These are phyloP conservation scores for Xylaria sp. DNA, from an alignment of 2,329 filamentous ascomycete genomes.

Conservation along the genomic window DNA sequence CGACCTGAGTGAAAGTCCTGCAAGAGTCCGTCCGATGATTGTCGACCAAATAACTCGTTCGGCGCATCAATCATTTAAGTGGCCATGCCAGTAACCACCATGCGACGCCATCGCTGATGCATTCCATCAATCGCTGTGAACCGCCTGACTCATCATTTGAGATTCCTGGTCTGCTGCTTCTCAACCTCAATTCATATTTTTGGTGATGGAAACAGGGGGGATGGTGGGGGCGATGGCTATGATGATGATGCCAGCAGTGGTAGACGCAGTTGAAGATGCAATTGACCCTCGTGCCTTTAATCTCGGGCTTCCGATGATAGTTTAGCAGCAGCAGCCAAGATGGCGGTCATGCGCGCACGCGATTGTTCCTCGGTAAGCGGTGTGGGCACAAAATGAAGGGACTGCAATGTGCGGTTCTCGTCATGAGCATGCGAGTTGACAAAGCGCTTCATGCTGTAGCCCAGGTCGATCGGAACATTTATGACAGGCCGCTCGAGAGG, in stretches of 20 bases:
- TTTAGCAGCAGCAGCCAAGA: slow-evolving; percentile 16
- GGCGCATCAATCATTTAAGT: too few species aligned
- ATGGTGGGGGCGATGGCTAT: neutral
- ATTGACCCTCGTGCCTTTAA: neutral
- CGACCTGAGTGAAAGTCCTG: too few species aligned
- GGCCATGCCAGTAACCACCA: too few species aligned
- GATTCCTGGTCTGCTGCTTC: too few species aligned
- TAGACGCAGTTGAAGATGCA: neutral
- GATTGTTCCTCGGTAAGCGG: slow-evolving; percentile 29
- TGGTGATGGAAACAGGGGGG: too few species aligned
- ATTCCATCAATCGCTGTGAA: too few species aligned
- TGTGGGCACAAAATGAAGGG: slow-evolving; percentile 17
- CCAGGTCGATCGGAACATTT: slow-evolving; percentile 24
- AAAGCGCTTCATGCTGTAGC: slow-evolving; percentile 29
- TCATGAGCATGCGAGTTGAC: slow-evolving; percentile 25
- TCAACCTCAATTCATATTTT: too few species aligned
- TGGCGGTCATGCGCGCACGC: slow-evolving; percentile 26
- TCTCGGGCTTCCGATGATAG: slow-evolving; percentile 6
- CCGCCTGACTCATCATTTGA: too few species aligned
- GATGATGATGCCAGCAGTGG: neutral
- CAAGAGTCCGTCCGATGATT: too few species aligned
- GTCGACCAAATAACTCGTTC: too few species aligned
- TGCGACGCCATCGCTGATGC: too few species aligned
- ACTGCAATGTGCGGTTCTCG: slow-evolving; percentile 25
- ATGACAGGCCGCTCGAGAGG: slow-evolving; percentile 19